These are phyloP conservation scores for Camillea tinctor DNA, from an alignment of 2,329 filamentous ascomycete genomes.

Conservation along the genomic window DNA sequence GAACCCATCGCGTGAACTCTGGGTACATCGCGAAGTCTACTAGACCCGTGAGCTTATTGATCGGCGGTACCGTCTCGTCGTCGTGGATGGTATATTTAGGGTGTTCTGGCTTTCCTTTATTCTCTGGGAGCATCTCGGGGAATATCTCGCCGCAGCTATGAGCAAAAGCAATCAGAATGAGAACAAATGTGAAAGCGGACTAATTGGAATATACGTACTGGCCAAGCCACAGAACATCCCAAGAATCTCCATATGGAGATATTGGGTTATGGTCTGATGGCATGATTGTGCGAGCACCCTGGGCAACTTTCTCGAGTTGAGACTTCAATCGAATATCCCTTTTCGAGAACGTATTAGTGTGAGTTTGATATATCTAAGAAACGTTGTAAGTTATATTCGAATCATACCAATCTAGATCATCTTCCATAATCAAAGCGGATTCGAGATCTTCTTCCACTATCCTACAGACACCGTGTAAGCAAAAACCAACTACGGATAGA, in stretches of 20 bases:
- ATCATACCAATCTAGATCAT: conserved; percentile 38
- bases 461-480: conserved; percentile 8
- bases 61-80: conserved; percentile 27
- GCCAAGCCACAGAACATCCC: conserved; percentile 31
- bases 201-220: conserved; percentile 16
- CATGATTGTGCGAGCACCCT: conserved; percentile 32
- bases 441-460: conserved; percentile 36
- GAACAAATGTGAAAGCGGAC: too few species aligned
- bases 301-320: conserved; percentile 32
- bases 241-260: conserved; percentile 29
- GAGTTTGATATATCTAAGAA: too few species aligned
- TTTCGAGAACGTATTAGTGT: neutral
- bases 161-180: neutral
- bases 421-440: conserved; percentile 39
- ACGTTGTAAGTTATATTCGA: neutral
- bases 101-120: conserved; percentile 23
- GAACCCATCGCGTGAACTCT: conserved; percentile 27
- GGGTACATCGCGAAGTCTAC: conserved; percentile 26
- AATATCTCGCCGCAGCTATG: conserved; percentile 29
- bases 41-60: conserved; percentile 26
- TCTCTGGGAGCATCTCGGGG: conserved; percentile 25
- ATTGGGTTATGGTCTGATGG: conserved; percentile 19
- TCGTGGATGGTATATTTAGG: conserved; percentile 27
- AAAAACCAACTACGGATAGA: neutral
- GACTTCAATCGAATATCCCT: conserved; percentile 35